Base-by-base conservation (phyloP, 805 yeast genomes). In the Maudiozyma turicensis region DNA sequence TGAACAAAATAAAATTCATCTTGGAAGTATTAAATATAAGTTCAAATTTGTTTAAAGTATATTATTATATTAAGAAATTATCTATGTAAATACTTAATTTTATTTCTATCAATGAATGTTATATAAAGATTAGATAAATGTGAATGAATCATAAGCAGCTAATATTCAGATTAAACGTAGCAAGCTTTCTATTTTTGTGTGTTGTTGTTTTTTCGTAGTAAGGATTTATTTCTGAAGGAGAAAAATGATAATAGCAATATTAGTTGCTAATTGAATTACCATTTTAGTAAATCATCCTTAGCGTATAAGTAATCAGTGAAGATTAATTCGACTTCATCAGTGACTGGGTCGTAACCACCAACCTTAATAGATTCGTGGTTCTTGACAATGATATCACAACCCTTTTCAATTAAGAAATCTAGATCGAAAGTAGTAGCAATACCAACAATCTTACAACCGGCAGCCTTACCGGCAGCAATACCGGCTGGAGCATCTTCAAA, bases 401-500 rank as follows among this genome's bases (percentile, higher is more conserved):
- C 95, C 48, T 86, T 78, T 48, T 73, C 77, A 68, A 81, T 76
- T 51, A 86, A 83, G 63, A 75, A 75, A 52, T 80, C 82, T 39
- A 85, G 76, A 54, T 76, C 80, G 67, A 84, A 85, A 48, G 93
- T 81, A 52, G 91, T 82, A 56, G 90, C 84, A 67, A 86, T 82
- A 63, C 95, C 95, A 58, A 86, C 80, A 52, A 85, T 83, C 63
- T 77, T 74, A 65, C 93, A 88, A 51, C 90, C 95, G 29, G 93
- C 90, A 49, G 76, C 85, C 63, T 80, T 79, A 62, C 95, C 95
- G 39, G 95, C 91, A 58, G 77, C 69, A 54, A 86, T 80, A 63
- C 95, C 95, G 45, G 93, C 90, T 51, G 89, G 91, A 43, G 95
- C 95, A 64, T 86, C 95, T 71, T 86, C 95, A 61, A 86, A 86